Evolutionary conservation across 139 green algal genomes (phyloP), one percentile per base, ranked within the genome.

Genomic region (Pseudopediastrum boryanum): DNA sequence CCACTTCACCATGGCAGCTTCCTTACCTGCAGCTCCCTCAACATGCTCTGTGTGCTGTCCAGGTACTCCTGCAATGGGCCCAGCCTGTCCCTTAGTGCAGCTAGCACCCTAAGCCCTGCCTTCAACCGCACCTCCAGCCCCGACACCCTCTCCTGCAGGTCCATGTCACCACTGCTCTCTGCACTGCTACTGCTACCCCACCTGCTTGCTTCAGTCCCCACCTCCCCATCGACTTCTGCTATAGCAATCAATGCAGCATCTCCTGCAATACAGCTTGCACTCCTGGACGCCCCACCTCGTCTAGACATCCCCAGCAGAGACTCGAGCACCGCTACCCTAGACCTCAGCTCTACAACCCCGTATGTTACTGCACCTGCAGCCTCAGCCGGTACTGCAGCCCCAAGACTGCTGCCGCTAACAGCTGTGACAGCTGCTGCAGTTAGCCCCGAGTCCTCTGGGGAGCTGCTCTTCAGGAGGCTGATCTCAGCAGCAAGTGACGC

Each of bases 41-140:
- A 46, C 43, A 63, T 44, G 43, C 29, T 36, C 31, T 77, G 48
- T 36, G 42, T 29, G 29, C 35, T 13, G 38, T 65, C 13, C 5
- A 35, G 41, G 41, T 70, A 54, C 71, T 78, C 71, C 39, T 78
- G 71, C 36, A 78, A 36, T 2, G 52, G 54, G 1, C 54, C 2
- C 54, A 78, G 38, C 54, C 38, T 78, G 29, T 56, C 38, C 52
- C 54, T 29, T 2, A 78, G 16, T 2, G 23, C 56, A n/a, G 71
- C 31, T 56, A 78, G 54, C 71, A 70, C 38, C 10, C 46, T 50
- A 13, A 78, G 38, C 9, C 71, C 71, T 19, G 54, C 38, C 25
- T 39, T 31, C 36, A 78, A 13, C 71, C 27, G 54, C 2, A 27
- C 33, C 27, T 78, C 71, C 39, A 78, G 16, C 2, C 21, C 54